Percentiles rank a stretch among this genome's conserved stretches.
phyloP scores from a whole-genome alignment of 2,329 filamentous ascomycete genomes.

The Exophiala mesophila region DNA sequence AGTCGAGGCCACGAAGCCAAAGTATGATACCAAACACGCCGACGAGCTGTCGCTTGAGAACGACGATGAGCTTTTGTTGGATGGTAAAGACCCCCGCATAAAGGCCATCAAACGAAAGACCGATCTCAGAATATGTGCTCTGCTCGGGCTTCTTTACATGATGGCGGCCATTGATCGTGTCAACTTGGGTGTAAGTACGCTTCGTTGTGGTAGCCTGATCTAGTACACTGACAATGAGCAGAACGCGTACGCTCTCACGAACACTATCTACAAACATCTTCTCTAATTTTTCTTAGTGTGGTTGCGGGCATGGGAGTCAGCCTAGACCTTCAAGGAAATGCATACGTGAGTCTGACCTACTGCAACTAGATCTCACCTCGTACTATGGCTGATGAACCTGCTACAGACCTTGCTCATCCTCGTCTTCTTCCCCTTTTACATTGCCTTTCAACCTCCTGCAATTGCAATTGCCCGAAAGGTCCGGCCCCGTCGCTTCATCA shows the following conservation, averaged over 20 bases:
- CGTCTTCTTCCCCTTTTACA: constrained; percentile 43
- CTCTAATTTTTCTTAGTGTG: constrained; percentile 1
- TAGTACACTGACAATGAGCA: not conserved
- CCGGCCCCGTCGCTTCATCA: constrained; percentile 34
- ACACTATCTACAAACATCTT: too few species aligned
- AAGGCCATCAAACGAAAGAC: constrained; percentile 7
- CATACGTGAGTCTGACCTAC: constrained; percentile 6
- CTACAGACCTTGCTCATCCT: constrained; percentile 27
- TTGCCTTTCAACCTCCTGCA: constrained; percentile 39
- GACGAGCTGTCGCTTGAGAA: not conserved
- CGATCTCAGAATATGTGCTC: constrained; percentile 5
- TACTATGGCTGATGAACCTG: not conserved
- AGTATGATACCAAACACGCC: constrained; percentile 2
- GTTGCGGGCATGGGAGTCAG: constrained; percentile 9
- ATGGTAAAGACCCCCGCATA: constrained; percentile 1
- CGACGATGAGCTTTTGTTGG: constrained; percentile 2
- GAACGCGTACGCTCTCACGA: constrained; percentile 1
- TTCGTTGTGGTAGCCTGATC: not conserved
- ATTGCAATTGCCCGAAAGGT: constrained; percentile 39
- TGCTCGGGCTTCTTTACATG: constrained; percentile 9
- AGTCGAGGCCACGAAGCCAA: constrained; percentile 1
- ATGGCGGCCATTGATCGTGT: constrained; percentile 7
- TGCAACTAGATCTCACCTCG: not conserved
- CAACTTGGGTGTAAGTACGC: constrained; percentile 8
- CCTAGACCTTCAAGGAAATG: constrained; percentile 9